Evolutionary conservation across 495 filamentous ascomycete species (phyloP).

Genomic region (Acidiella bohemica): DNA sequence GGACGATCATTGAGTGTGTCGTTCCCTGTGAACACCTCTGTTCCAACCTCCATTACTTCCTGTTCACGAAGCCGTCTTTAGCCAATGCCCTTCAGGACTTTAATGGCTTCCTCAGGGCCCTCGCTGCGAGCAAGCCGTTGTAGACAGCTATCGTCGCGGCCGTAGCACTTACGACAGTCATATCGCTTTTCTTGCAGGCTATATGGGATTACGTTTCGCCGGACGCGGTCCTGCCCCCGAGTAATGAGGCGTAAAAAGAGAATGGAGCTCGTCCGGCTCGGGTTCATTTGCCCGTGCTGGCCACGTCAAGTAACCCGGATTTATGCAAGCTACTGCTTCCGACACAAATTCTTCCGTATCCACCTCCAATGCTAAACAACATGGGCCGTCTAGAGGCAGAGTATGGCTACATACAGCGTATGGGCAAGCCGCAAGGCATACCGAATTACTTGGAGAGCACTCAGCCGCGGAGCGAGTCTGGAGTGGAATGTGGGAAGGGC

Average conservation of each 20-base stretch:
- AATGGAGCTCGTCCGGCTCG: slow-evolving; percentile 34
- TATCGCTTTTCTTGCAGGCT: too few relatives aligned
- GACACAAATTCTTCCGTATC: slow-evolving; percentile 48
- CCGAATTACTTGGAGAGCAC: slow-evolving; percentile 35
- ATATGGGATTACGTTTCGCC: too few relatives aligned
- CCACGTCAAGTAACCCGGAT: slow-evolving; percentile 34
- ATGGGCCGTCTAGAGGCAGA: slow-evolving; percentile 20
- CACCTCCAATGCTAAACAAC: slow-evolving; percentile 34
- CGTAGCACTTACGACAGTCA: too few relatives aligned
- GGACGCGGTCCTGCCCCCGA: too few relatives aligned
- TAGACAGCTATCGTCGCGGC: too few relatives aligned
- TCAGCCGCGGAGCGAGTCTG: slow-evolving; percentile 26
- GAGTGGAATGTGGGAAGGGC: slow-evolving; percentile 35
- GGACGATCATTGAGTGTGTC: too few relatives aligned
- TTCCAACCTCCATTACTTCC: too few relatives aligned
- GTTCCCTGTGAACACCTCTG: too few relatives aligned
- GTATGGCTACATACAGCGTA: slow-evolving; percentile 27
- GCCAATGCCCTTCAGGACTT: too few relatives aligned
- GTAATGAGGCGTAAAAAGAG: slow-evolving; percentile 41
- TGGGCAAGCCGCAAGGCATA: slow-evolving; percentile 34
- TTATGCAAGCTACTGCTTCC: slow-evolving; percentile 49
- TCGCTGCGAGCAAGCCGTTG: too few relatives aligned
- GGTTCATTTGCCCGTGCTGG: slow-evolving; percentile 51
- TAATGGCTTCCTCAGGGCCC: too few relatives aligned
- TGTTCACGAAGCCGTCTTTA: too few relatives aligned